A percentile compares a stretch with the other conserved stretches of the same genome.
These are phyloP conservation scores for Micractinium conductrix DNA, from an alignment of 139 green algal species.

Conservation along the genomic window DNA sequence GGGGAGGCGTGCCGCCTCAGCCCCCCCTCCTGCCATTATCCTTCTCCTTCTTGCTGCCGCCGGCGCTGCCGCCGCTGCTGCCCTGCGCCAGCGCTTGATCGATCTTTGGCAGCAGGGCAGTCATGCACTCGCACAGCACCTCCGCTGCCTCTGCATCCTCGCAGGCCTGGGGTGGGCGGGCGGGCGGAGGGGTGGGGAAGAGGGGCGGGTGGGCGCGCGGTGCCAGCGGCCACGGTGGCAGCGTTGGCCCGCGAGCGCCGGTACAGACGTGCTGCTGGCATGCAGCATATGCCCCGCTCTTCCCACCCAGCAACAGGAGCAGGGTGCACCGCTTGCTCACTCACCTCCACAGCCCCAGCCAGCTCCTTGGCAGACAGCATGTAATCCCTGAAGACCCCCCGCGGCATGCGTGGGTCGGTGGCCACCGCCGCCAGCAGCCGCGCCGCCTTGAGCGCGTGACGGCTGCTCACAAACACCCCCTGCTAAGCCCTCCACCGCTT, in stretches of 20 bases:
- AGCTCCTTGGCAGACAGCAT: not conserved
- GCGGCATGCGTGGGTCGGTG: not conserved
- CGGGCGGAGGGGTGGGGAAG: not conserved
- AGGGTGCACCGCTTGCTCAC: not conserved
- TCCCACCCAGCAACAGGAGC: not conserved
- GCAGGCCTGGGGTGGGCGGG: not conserved
- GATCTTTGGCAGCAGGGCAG: not conserved
- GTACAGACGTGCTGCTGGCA: not conserved
- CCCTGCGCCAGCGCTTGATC: too few relatives aligned
- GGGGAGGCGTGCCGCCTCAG: too few relatives aligned
- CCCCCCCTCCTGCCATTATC: too few relatives aligned
- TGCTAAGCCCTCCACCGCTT: not conserved
- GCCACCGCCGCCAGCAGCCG: not conserved
- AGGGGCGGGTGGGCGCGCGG: not conserved
- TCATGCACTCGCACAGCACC: not conserved
- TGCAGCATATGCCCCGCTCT: not conserved
- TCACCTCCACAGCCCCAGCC: not conserved
- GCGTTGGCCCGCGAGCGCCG: too few relatives aligned
- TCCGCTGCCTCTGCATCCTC: not conserved
- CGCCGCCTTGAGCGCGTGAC: not conserved
- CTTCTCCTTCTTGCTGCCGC: not conserved
- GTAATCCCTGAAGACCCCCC: not conserved
- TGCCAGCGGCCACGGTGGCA: not conserved
- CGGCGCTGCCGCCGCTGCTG: too few relatives aligned
- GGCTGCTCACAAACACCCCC: constrained; percentile 5